Percentiles rank a stretch among this genome's conserved stretches.
Conservation (phyloP, 257 asterid species). For the Nicotiana otophora region DNA sequence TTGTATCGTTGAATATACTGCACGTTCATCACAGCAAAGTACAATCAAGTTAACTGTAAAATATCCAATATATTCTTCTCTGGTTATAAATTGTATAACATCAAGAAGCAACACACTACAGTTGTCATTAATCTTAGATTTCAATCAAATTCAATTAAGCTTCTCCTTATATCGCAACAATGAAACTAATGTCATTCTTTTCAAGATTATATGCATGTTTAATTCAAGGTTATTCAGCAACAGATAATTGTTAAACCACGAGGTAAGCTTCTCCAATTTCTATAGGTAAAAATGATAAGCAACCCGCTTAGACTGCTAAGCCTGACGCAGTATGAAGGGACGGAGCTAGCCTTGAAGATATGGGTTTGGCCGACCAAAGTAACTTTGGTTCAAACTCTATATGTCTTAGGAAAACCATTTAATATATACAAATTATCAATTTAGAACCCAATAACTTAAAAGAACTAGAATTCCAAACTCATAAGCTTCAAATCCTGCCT, state of each 20-base stretch:
- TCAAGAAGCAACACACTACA: not conserved
- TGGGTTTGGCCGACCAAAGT: too few relatives aligned
- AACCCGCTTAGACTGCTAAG: not conserved
- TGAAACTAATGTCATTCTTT: not conserved
- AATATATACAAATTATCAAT: too few relatives aligned
- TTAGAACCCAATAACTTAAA: too few relatives aligned
- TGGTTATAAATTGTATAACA: not conserved
- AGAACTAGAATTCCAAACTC: too few relatives aligned
- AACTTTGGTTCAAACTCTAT: too few relatives aligned
- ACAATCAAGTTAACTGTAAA: not conserved
- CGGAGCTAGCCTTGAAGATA: too few relatives aligned
- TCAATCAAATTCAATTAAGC: not conserved
- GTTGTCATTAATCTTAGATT: not conserved
- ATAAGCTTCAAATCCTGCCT: too few relatives aligned
- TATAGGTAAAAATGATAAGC: not conserved
- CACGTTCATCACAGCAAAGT: not conserved
- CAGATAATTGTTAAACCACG: not conserved
- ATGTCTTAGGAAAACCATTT: too few relatives aligned
- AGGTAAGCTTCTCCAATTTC: not conserved
- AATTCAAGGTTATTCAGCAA: not conserved
- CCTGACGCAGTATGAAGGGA: not conserved
- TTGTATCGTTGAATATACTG: not conserved
- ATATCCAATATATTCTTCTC: too few relatives aligned
- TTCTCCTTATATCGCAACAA: not conserved
- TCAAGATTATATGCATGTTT: not conserved